Conservation (phyloP, 2,329 filamentous ascomycete species). For the Trichoderma sp. region DNA sequence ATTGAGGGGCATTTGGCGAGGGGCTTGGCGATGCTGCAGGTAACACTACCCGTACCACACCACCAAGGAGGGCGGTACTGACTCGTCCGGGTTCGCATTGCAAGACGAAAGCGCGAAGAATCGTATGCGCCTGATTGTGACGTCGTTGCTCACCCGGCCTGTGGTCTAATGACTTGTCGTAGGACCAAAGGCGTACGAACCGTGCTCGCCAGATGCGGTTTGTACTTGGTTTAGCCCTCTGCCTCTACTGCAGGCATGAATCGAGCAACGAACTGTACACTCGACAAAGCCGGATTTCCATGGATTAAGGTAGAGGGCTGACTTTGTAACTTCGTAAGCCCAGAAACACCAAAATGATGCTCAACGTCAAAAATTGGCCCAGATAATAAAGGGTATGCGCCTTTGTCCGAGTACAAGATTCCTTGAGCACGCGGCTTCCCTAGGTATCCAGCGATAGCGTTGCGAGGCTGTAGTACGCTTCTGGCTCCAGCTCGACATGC, state of each 20-base stretch:
- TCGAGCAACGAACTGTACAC: no score
- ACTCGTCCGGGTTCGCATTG: background rate
- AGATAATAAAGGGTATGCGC: background rate
- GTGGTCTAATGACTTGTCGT: background rate
- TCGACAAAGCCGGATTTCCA: no score
- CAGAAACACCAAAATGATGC: no score
- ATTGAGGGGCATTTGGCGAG: background rate
- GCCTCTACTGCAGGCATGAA: background rate
- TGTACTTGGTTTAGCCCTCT: background rate
- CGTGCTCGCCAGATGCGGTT: background rate
- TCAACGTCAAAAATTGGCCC: no score
- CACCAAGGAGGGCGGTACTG: background rate
- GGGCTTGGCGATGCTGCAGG: background rate
- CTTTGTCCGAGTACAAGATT: no score
- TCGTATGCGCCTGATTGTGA: background rate
- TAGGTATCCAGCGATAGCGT: background rate
- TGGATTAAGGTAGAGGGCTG: no score
- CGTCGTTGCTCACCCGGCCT: background rate
- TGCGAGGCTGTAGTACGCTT: background rate
- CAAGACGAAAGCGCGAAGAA: background rate
- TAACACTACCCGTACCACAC: background rate
- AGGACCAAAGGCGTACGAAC: background rate
- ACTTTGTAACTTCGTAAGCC: no score
- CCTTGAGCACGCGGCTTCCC: background rate
- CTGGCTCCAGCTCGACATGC: background rate